phyloP scores from a whole-genome alignment of 75 land plant species.

The Azolla pinnata region DNA sequence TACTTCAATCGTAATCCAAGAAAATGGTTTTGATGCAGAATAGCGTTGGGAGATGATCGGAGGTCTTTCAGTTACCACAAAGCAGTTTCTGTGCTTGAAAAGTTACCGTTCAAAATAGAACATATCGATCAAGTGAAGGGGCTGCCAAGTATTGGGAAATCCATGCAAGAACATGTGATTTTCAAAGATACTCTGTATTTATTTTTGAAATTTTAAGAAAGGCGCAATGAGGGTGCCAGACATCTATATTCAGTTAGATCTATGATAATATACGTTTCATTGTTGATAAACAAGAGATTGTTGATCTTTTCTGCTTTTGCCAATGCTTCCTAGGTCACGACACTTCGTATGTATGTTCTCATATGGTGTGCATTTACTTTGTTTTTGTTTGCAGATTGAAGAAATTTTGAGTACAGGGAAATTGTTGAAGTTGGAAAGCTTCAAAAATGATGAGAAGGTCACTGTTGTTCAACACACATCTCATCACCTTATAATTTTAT shows the following conservation, averaged over 20 bases:
- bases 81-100: constrained; percentile 81
- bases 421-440: constrained; percentile 80
- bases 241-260: too few relatives aligned
- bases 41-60: constrained; percentile 89
- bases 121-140: constrained; percentile 78
- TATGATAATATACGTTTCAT: too few relatives aligned
- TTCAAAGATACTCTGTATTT: too few relatives aligned
- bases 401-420: constrained; percentile 87
- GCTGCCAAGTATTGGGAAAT: constrained; percentile 83
- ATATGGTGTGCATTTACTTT: neutral
- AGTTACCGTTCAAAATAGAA: constrained; percentile 82
- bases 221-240: too few relatives aligned
- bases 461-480: neutral
- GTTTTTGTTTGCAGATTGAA: constrained; percentile 47
- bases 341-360: too few relatives aligned
- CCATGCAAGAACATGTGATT: constrained; percentile 84
- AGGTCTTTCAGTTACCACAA: constrained; percentile 94
- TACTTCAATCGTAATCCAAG: too few relatives aligned
- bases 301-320: too few relatives aligned
- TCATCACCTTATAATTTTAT: too few relatives aligned
- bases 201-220: too few relatives aligned
- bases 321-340: too few relatives aligned
- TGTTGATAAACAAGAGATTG: too few relatives aligned
- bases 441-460: constrained; percentile 84
- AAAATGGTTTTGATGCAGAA: neutral